Conservation (phyloP, 2,329 filamentous ascomycete genomes). For the Ophiostoma sp. region DNA sequence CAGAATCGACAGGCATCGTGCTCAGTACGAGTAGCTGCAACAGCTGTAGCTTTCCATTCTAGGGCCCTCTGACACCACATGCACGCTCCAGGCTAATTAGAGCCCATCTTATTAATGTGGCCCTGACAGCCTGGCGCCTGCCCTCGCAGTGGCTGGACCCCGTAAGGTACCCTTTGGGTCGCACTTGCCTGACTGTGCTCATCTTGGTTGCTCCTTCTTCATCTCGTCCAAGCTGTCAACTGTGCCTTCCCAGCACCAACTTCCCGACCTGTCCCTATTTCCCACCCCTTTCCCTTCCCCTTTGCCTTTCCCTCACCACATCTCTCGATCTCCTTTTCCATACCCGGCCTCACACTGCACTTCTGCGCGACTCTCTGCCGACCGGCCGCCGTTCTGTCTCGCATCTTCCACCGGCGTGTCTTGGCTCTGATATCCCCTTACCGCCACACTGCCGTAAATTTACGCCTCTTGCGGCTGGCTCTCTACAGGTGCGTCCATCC, state of each 20-base stretch:
- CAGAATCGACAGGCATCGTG: background rate
- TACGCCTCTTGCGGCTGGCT: background rate
- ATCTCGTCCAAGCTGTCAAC: constrained; percentile 23
- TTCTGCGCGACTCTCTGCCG: background rate
- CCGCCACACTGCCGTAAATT: constrained; percentile 4
- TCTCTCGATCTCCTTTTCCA: background rate
- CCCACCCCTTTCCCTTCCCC: constrained; percentile 13
- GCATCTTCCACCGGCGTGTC: background rate
- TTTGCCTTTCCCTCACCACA: background rate
- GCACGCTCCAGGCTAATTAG: constrained; percentile 1
- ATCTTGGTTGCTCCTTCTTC: constrained; percentile 23
- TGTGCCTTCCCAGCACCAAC: constrained; percentile 24
- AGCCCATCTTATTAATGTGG: constrained; percentile 2
- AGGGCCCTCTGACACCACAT: background rate
- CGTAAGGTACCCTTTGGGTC: background rate
- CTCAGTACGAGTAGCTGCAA: background rate
- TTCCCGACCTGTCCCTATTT: background rate
- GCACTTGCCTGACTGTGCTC: constrained; percentile 16
- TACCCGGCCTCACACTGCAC: background rate
- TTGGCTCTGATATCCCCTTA: background rate
- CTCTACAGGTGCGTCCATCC: constrained; percentile 7
- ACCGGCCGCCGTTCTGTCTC: background rate
- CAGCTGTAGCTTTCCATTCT: background rate
- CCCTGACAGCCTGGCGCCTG: background rate
- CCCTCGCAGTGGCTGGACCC: background rate